Evolutionary conservation across 768 basidiomycete species (phyloP), one percentile per base, ranked within the genome.

Genomic region (Boletus pseudopeckii): DNA sequence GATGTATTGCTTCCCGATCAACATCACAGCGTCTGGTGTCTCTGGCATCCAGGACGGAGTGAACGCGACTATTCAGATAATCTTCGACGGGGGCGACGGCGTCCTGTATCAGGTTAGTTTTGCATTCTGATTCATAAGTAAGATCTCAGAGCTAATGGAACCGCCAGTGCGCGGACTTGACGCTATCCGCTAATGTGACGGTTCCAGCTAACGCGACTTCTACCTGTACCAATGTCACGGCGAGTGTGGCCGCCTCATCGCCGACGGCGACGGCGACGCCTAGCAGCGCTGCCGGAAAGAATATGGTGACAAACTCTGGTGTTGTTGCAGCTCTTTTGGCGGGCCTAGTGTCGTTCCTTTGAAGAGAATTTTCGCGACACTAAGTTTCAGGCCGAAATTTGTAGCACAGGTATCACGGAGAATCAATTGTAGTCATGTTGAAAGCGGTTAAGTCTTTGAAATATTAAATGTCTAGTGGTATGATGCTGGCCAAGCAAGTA

Each of bases 161-260:
- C 15, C 10, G 46, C 13, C 63, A 92, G 87, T 94, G 91, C 64
- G 79, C 92, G 36, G 92, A 94, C 71, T 68, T 94, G 60, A 84
- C 85, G 18, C 72, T 95, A 32, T 78, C 83, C 39, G 77, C 73
- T 18, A 77, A 67, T 62, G 75, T 75, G 57, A 77, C 74, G 17
- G 71, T 82, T 32, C 76, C 83, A 1, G 71, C 77, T 33, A 77
- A 72, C 51, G 64, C 74, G 32, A 64, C 66, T 3, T 58, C 60
- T 18, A 38, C 46, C 13, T 77, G 77, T 64, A 48, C 69, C 15
- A 76, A 72, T 48, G 59, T 71, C 32, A 70, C 68, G 26, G 52
- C 68, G 15, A 57, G 47, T 50, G 20, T 30, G 53, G 8, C 32
- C 48, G 40, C 54, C 26, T 45, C 58, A 34, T 45, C 54, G 11